phyloP scores from a whole-genome alignment of 169 alveolate species.

The Eimeria maxima region DNA sequence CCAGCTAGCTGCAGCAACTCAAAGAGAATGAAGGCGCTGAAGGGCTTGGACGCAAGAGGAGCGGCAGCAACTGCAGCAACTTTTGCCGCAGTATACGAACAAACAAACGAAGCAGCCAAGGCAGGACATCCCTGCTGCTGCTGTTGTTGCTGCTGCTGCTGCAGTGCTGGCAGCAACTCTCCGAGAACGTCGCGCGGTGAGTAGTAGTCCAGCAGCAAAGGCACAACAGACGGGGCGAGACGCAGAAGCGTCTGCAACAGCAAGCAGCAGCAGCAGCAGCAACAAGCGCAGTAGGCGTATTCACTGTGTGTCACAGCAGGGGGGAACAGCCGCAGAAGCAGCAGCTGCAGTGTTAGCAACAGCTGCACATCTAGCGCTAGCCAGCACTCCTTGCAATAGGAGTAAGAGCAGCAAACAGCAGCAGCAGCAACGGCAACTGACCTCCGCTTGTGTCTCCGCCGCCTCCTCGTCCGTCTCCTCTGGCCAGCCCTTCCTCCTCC shows the following conservation, averaged over 20 bases:
- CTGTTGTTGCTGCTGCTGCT: slow-evolving; percentile 50
- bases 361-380: neutral
- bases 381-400: neutral
- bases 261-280: slow-evolving; percentile 23
- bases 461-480: slow-evolving; percentile 48
- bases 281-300: neutral
- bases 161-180: slow-evolving; percentile 50
- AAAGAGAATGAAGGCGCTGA: slow-evolving; percentile 5
- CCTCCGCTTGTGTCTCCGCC: slow-evolving; percentile 37
- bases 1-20: slow-evolving; percentile 67
- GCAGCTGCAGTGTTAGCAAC: neutral
- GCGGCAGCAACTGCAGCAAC: slow-evolving; percentile 56
- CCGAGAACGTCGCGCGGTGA: slow-evolving; percentile 33
- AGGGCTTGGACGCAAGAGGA: slow-evolving; percentile 6
- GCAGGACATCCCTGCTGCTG: slow-evolving; percentile 6
- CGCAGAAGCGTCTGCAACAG: slow-evolving; percentile 59
- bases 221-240: slow-evolving; percentile 23
- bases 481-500: slow-evolving; percentile 30
- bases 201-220: slow-evolving; percentile 56
- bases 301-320: neutral
- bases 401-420: neutral
- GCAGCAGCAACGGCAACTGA: slow-evolving; percentile 10
- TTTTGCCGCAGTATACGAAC: slow-evolving; percentile 28
- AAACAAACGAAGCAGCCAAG: slow-evolving; percentile 22
- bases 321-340: neutral